Percentiles rank a stretch among this genome's conserved stretches.
Evolutionary conservation across 2,329 filamentous ascomycete genomes (phyloP).

Genomic region (Arthrobotrys pseudoclavata): DNA sequence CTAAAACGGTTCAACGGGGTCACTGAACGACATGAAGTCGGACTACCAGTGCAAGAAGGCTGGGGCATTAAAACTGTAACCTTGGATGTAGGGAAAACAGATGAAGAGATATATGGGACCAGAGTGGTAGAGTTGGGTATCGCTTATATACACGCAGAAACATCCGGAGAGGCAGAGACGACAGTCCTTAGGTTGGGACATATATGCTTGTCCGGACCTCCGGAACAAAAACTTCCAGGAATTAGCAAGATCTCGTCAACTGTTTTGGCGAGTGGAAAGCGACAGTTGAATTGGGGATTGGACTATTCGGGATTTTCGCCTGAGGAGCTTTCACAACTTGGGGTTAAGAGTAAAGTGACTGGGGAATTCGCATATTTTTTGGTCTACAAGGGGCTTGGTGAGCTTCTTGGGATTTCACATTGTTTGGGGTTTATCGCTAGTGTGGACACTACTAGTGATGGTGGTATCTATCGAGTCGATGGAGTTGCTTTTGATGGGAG

Average conservation of each 20-base stretch:
- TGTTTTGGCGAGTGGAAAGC: slow-evolving; percentile 32
- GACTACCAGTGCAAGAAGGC: slow-evolving; percentile 48
- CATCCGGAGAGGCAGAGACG: not conserved
- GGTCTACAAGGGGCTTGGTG: slow-evolving; percentile 60
- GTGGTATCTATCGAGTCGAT: slow-evolving; percentile 60
- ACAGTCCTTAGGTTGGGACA: slow-evolving; percentile 27
- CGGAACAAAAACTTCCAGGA: slow-evolving; percentile 48
- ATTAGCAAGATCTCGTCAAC: slow-evolving; percentile 56
- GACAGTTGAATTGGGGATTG: slow-evolving; percentile 60
- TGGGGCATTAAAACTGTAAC: slow-evolving; percentile 56
- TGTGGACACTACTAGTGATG: slow-evolving; percentile 18
- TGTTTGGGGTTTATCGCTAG: slow-evolving; percentile 59
- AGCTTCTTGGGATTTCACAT: slow-evolving; percentile 61
- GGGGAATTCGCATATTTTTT: slow-evolving; percentile 62
- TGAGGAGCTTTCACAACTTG: slow-evolving; percentile 17
- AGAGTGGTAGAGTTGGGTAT: slow-evolving; percentile 47
- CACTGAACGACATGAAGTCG: slow-evolving; percentile 44
- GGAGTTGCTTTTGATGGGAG: slow-evolving; percentile 62
- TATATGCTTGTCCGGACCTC: slow-evolving; percentile 37
- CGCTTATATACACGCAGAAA: slow-evolving; percentile 20
- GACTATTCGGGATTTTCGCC: slow-evolving; percentile 44
- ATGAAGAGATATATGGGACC: slow-evolving; percentile 46
- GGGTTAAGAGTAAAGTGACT: slow-evolving; percentile 61
- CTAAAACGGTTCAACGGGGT: slow-evolving; percentile 39
- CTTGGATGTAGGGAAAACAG: slow-evolving; percentile 51